phyloP scores from a whole-genome alignment of 2,329 filamentous ascomycete genomes.

The Metarhizium robertsii region DNA sequence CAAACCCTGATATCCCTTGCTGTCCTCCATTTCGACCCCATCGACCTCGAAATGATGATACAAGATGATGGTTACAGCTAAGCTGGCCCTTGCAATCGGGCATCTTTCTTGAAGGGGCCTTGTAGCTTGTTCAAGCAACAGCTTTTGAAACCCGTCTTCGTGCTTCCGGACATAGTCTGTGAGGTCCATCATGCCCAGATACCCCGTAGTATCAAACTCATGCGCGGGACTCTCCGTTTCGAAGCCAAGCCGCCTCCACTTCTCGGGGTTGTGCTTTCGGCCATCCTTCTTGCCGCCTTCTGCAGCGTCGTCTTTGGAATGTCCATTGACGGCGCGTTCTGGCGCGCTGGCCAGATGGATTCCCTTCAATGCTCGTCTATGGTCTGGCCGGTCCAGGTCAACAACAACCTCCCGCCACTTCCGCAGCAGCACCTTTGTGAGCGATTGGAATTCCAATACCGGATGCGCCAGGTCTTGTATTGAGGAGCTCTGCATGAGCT shows the following conservation, averaged over 20 bases:
- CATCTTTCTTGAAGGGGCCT: constrained; percentile 64
- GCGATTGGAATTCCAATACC: constrained; percentile 81
- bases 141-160: constrained; percentile 86
- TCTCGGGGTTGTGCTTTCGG: constrained; percentile 72
- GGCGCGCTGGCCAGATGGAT: constrained; percentile 76
- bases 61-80: constrained; percentile 77
- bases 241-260: constrained; percentile 89
- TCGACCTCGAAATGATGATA: constrained; percentile 97
- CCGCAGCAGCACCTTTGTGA: constrained; percentile 78
- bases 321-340: constrained; percentile 35
- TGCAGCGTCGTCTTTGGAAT: constrained; percentile 26
- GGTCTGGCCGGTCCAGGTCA: constrained; percentile 79
- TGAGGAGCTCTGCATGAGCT: constrained; percentile 87
- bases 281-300: constrained; percentile 45
- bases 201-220: constrained; percentile 81
- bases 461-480: constrained; percentile 86
- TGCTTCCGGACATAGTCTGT: constrained; percentile 89
- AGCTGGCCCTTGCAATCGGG: constrained; percentile 76
- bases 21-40: constrained; percentile 69
- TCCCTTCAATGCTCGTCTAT: constrained; percentile 76
- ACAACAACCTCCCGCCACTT: constrained; percentile 84
- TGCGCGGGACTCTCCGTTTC: constrained; percentile 77
- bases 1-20: constrained; percentile 62
- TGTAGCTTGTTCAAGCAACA: constrained; percentile 79
- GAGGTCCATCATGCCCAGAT: constrained; percentile 94